Base-by-base conservation (phyloP, 306 rosid genomes). In the Inga oerstediana region DNA sequence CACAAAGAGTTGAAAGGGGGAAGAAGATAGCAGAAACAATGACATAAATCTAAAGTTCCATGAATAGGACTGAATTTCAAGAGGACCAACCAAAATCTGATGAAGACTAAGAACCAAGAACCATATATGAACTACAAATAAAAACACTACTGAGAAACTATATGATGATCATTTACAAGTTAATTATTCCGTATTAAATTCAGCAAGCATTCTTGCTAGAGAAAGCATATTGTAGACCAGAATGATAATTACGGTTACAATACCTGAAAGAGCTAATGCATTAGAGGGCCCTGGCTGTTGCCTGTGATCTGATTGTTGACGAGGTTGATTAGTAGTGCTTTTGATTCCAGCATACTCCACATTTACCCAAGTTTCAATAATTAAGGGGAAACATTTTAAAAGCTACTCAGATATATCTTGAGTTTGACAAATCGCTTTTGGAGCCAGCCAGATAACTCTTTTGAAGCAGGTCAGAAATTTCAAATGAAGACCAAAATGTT, bases 231-330 rank as follows among this genome's bases (percentile, higher is more conserved):
- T 8, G 37, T 30, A 75, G 0, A 79, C 66, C 51, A 45, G 51
- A 30, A 56, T 19, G 22, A 54, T 65, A 78, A 80, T 78, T n/a
- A 78, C 1, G 44, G n/a, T 41, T 52, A 24, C 24, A 9, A 39
- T 81, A 96, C 99, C 99, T 51, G 89, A 90, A 78, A 96, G 97
- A 54, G 99, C 97, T 83, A 96, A 94, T 3, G 80, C 51, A 56
- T 82, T 90, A 45, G 97, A 87, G 7, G 94, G 80, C 85, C 84
- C 92, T 0, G 92, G 58, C 70, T 85, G 91, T 43, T 86, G 84
- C 66, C 52, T 67, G 1, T 84, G 59, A 74, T 83, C 86, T 6
- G 80, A 68, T 45, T 20, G 89, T 51, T 81, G 89, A 34, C 89
- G 88, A 30, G 96, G 88, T 74, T 91, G 92, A 78, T 59, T 79